A percentile compares a stretch with the other conserved stretches of the same genome.
phyloP scores from a whole-genome alignment of 768 basidiomycete species.

The Rubroboletus satanas region DNA sequence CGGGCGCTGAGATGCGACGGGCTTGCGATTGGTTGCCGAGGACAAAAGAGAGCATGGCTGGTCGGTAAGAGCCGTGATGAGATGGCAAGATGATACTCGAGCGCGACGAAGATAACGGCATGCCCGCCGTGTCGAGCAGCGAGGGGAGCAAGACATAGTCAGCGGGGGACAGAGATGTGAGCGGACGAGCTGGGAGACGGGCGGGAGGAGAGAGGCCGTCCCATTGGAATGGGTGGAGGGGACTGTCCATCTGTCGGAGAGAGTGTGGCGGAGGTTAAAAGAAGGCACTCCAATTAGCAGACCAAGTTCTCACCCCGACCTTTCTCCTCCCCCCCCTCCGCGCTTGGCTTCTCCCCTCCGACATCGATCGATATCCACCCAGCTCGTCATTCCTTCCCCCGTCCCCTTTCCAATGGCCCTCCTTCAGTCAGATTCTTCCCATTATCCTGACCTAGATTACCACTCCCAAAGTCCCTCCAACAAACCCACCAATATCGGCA shows the following conservation, averaged over 20 bases:
- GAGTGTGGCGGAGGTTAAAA: conserved; percentile 31
- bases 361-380: conserved; percentile 5
- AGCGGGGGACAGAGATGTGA: no score
- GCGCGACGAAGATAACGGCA: neutral
- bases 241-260: neutral
- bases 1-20: neutral
- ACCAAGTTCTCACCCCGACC: conserved; percentile 28
- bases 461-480: conserved; percentile 25
- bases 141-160: no score
- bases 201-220: neutral
- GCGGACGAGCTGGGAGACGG: neutral
- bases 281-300: conserved; percentile 21
- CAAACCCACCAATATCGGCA: conserved; percentile 23
- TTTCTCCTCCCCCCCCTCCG: neutral
- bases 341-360: conserved; percentile 12
- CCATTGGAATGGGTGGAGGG: neutral
- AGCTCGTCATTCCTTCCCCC: neutral
- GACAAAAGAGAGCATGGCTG: neutral
- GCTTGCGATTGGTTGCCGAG: conserved; percentile 1
- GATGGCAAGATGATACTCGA: neutral
- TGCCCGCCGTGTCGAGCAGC: no score
- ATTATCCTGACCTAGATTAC: conserved; percentile 26
- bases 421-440: conserved; percentile 22
- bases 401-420: conserved; percentile 22
- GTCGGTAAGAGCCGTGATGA: conserved; percentile 2